Evolutionary conservation across 257 asterid genomes (phyloP).

Genomic region (Plantago ovata): DNA sequence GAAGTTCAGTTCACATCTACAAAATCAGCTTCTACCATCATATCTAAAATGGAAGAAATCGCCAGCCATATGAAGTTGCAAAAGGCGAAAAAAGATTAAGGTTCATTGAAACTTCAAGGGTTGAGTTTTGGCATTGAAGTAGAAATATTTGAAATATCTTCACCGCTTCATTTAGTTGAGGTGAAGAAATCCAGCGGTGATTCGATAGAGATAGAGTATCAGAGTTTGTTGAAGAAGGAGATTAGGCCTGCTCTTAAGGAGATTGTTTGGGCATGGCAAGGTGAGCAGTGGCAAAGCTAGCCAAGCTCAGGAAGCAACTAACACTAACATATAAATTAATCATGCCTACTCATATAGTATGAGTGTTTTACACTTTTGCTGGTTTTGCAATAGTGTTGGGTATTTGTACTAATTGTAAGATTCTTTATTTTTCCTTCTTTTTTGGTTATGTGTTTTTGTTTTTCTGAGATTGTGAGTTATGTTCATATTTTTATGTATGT

Average conservation of each 20-base stretch:
- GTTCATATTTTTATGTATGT: too few relatives aligned
- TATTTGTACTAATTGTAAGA: too few relatives aligned
- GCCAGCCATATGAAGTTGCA: slow-evolving; percentile 28
- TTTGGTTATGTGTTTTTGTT: too few relatives aligned
- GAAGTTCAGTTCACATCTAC: slow-evolving; percentile 37
- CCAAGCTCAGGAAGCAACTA: too few relatives aligned
- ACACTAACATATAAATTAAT: too few relatives aligned
- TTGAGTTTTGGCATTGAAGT: slow-evolving; percentile 26
- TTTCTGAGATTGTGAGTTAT: too few relatives aligned
- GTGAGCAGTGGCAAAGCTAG: slow-evolving; percentile 24
- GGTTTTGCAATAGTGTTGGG: too few relatives aligned
- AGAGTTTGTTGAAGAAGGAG: slow-evolving; percentile 26
- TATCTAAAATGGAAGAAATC: slow-evolving; percentile 36
- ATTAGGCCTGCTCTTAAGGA: slow-evolving; percentile 32
- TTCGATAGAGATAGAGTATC: slow-evolving; percentile 32
- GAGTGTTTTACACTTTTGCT: too few relatives aligned
- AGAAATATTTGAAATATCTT: slow-evolving; percentile 41
- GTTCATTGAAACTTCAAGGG: slow-evolving; percentile 29
- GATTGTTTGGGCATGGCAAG: slow-evolving; percentile 57
- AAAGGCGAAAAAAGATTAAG: slow-evolving; percentile 31
- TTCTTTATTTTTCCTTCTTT: too few relatives aligned
- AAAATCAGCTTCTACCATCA: slow-evolving; percentile 24
- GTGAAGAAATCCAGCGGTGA: slow-evolving; percentile 41
- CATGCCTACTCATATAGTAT: too few relatives aligned
- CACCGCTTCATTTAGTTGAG: slow-evolving; percentile 40